These are phyloP conservation scores for Juglanconis oblonga DNA, from an alignment of 2,329 filamentous ascomycete species.

Conservation along the genomic window DNA sequence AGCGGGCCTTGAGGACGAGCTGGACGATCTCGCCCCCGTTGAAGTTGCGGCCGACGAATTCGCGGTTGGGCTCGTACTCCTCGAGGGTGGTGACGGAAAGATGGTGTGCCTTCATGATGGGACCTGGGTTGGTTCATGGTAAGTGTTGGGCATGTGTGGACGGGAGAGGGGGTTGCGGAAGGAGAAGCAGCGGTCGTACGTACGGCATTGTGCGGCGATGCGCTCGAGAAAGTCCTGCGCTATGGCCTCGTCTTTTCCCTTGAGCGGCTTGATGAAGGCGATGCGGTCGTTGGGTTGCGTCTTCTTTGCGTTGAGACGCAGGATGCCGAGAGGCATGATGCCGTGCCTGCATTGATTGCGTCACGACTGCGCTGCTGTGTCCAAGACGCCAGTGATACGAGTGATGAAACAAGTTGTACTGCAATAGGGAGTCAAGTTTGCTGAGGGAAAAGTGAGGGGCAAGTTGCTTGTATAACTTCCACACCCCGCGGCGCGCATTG, in stretches of 20 bases:
- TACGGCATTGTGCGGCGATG: conserved; percentile 76
- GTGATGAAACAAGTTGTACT: too few relatives aligned
- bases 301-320: conserved; percentile 72
- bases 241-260: conserved; percentile 58
- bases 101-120: conserved; percentile 66
- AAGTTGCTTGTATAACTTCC: not conserved
- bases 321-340: conserved; percentile 72
- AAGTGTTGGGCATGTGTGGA: not conserved
- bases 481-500: not conserved
- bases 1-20: conserved; percentile 70
- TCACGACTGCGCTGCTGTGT: conserved; percentile 2
- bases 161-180: not conserved
- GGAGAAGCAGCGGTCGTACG: conserved; percentile 26
- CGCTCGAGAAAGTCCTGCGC: conserved; percentile 71
- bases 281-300: conserved; percentile 75
- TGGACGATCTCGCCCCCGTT: conserved; percentile 86
- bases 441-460: not conserved
- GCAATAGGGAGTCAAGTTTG: not conserved
- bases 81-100: conserved; percentile 69
- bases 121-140: conserved; percentile 39
- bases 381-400: not conserved
- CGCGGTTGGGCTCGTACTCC: conserved; percentile 75
- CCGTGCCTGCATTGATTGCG: not conserved
- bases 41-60: conserved; percentile 88
- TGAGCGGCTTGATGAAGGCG: conserved; percentile 79